Evolutionary conservation across 169 alveolate species (phyloP), one percentile per base, ranked within the genome.

Genomic region (Plasmodium ovale): DNA sequence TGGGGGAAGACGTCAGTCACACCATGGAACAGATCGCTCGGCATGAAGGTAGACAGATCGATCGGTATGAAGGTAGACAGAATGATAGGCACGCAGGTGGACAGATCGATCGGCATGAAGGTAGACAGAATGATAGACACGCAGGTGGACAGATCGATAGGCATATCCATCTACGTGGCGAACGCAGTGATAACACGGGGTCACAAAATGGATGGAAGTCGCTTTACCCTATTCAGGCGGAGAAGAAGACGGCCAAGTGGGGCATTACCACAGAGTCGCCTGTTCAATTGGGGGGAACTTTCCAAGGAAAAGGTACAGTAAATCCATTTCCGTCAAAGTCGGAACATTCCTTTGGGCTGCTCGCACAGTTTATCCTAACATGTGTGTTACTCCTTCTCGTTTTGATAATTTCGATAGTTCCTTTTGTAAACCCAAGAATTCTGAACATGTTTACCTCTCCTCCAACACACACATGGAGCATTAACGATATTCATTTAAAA

Each of bases 401-500:
- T 14, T 14, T 49, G 14, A 5, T 65, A n/a, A 19, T 79, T 79
- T 64, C 89, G 6, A 33, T 64, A 19, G 16, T 29, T 47, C 31
- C 82, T 39, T 84, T 68, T 68, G 19, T 68, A 54, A 35, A 59
- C 3, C 74, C 84, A 9, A 12, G 27, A 16, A 84, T 39, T 39
- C 37, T 67, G 49, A 68, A 35, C 31, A 54, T 10, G 12, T 64
- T 84, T 19, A 62, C 51, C 27, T 68, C 23, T 29, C 54, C 85
- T 31, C 73, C 72, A 58, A 84, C 72, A 23, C n/a, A 84, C 49
- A 54, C 25, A 12, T 84, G 85, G 84, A 67, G 39, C 6, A 84
- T 84, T 19, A 68, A 29, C 47, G 87, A 84, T 54, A 60, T 84
- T 27, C 70, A 84, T 33, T 25, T 16, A 7, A 84, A 68, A 60